Base-by-base conservation (phyloP, 2,329 filamentous ascomycete species). In the Pestalotiopsis sp. region DNA sequence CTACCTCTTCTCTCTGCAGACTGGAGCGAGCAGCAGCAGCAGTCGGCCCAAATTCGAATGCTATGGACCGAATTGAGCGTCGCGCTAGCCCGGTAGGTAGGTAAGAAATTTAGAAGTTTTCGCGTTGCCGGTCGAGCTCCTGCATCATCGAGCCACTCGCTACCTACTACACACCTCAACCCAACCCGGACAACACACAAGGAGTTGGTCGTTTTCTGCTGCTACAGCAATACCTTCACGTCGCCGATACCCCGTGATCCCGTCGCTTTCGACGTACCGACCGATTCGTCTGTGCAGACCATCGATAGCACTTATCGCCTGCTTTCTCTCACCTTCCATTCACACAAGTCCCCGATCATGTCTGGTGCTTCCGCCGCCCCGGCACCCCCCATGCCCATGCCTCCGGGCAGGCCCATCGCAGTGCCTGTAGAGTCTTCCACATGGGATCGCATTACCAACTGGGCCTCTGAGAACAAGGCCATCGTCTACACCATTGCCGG, bases 401-500 rank as follows among this genome's bases (percentile, higher is more conserved):
- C 86, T 75, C 81, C 82, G 71, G 80, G 79, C 70, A 80, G 81
- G 70, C 79, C 78, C 45, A 74, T 82, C 70, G 81, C 83, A 69
- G 78, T 89, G 66, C 83, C 84, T 57, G 80, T 89, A 74, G 82
- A 87, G 73, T 87, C 91, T 71, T 89, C 93, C 61, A 84, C 96
- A 68, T 97, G 94, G 94, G 94, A 97, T 81, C 92, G 95, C 77
- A 85, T 98, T 82, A 92, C 94, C 73, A 91, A 86, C 78, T 99
- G 96, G 95, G 94, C 93, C 14, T 93, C 94, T 2, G 95, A 98
- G 80, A 95, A 99, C 84, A 98, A 98, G 85, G 92, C 94, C 62
- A 88, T 95, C 67, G 95, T 97, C 72, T 99, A 98, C 83, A 98
- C 96, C 74, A 94, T 98, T 82, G 96, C 95, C 68, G 96, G 96